A percentile compares a stretch with the other conserved stretches of the same genome.
Conservation (phyloP, 176 grass and related monocot species). For the Avena sativa region DNA sequence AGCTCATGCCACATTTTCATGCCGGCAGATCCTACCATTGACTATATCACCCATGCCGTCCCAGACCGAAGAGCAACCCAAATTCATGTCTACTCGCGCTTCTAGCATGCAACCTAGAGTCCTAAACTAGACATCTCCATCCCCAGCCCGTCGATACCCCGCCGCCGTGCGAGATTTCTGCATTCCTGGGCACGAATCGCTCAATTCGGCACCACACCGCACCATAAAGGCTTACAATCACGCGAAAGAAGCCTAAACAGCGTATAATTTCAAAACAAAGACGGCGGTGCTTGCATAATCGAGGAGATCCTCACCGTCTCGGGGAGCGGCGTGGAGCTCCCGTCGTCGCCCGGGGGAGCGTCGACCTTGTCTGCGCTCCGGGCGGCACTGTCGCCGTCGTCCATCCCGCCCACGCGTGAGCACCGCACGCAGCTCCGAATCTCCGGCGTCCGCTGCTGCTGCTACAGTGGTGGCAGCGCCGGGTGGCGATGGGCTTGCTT, state of each 20-base stretch:
- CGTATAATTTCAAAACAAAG: background rate
- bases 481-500: background rate
- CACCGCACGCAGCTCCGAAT: constrained; percentile 18
- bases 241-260: background rate
- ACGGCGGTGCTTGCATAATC: background rate
- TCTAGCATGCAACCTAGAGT: background rate
- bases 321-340: constrained; percentile 62
- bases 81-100: background rate
- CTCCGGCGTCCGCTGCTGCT: background rate
- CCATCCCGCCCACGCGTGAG: constrained; percentile 55
- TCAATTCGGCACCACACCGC: background rate
- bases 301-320: constrained; percentile 62
- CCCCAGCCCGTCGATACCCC: background rate
- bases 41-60: background rate
- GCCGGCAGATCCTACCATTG: background rate
- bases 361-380: constrained; percentile 57
- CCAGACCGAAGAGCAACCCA: background rate
- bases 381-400: constrained; percentile 59
- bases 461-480: background rate
- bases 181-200: background rate
- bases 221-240: background rate
- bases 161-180: background rate
- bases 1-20: constrained; percentile 23
- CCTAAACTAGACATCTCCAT: background rate
- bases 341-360: constrained; percentile 63